A percentile compares a stretch with the other conserved stretches of the same genome.
Conservation (phyloP, 345 rosid species). For the Brassica rapa region DNA sequence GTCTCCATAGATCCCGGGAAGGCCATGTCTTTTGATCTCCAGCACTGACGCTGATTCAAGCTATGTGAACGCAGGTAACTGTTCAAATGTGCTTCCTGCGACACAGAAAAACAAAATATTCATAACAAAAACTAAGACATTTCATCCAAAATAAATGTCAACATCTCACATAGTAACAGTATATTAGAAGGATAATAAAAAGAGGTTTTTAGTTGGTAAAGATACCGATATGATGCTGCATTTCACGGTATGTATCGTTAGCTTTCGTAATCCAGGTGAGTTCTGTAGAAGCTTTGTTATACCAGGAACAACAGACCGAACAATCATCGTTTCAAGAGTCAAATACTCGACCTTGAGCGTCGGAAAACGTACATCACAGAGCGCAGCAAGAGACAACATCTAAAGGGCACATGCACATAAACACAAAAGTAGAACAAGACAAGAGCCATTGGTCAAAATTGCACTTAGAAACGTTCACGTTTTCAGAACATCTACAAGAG, state of each 20-base stretch:
- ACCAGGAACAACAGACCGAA: conserved; percentile 43
- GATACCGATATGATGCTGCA: conserved; percentile 37
- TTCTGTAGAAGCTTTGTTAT: conserved; percentile 36
- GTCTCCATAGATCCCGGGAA: conserved; percentile 34
- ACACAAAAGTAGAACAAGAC: conserved; percentile 6
- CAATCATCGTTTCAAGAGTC: conserved; percentile 36
- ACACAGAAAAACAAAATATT: neutral
- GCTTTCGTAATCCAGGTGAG: conserved; percentile 37
- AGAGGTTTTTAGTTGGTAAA: neutral
- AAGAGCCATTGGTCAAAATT: neutral
- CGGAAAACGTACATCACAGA: conserved; percentile 35
- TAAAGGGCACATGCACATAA: neutral
- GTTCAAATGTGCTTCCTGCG: conserved; percentile 36
- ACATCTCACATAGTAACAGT: neutral
- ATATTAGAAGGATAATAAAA: neutral
- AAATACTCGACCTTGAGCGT: conserved; percentile 23
- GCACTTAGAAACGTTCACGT: no score
- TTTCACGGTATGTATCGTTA: conserved; percentile 37
- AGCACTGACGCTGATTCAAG: conserved; percentile 24
- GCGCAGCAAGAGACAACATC: conserved; percentile 35
- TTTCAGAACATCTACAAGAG: no score
- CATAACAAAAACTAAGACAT: neutral
- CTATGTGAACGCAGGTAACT: conserved; percentile 24
- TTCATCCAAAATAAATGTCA: neutral
- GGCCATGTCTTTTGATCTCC: conserved; percentile 25